Conservation (phyloP, 2,329 filamentous ascomycete species). For the Trichophaea hybrida region DNA sequence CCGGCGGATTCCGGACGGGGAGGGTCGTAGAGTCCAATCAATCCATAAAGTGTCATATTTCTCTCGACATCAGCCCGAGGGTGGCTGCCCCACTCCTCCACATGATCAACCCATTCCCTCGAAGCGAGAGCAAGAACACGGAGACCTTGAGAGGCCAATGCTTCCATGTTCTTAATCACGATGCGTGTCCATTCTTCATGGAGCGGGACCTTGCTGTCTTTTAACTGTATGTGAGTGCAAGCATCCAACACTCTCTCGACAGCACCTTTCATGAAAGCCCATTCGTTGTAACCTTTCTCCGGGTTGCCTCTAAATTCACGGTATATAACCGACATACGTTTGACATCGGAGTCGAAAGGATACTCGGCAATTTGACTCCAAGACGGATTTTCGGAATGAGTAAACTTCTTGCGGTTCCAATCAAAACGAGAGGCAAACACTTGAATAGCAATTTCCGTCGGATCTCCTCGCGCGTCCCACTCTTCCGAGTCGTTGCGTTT, state of each 20-base stretch:
- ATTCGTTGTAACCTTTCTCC: slow-evolving; percentile 31
- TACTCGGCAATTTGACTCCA: slow-evolving; percentile 53
- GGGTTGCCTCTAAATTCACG: slow-evolving; percentile 32
- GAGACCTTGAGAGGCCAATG: slow-evolving; percentile 49
- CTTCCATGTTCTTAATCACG: slow-evolving; percentile 54
- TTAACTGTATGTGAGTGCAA: slow-evolving; percentile 41
- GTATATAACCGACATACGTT: slow-evolving; percentile 64
- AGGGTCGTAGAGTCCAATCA: slow-evolving; percentile 75
- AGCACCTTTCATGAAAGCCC: slow-evolving; percentile 50
- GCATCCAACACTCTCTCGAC: slow-evolving; percentile 54
- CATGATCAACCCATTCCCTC: slow-evolving; percentile 30
- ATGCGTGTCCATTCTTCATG: slow-evolving; percentile 41
- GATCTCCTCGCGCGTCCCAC: slow-evolving; percentile 52
- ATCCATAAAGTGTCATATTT: slow-evolving; percentile 58
- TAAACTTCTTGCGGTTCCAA: slow-evolving; percentile 43
- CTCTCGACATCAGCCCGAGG: slow-evolving; percentile 51
- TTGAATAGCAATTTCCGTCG: slow-evolving; percentile 61
- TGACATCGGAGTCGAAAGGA: slow-evolving; percentile 59
- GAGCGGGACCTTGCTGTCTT: slow-evolving; percentile 36
- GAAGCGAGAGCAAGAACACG: slow-evolving; percentile 54
- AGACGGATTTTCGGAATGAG: slow-evolving; percentile 36
- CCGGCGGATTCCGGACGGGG: slow-evolving; percentile 65
- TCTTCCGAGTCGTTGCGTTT: slow-evolving; percentile 32
- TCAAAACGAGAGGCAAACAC: slow-evolving; percentile 57
- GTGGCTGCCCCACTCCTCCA: slow-evolving; percentile 36